Conservation (phyloP, 2,329 filamentous ascomycete species). For the Fusarium sp. region DNA sequence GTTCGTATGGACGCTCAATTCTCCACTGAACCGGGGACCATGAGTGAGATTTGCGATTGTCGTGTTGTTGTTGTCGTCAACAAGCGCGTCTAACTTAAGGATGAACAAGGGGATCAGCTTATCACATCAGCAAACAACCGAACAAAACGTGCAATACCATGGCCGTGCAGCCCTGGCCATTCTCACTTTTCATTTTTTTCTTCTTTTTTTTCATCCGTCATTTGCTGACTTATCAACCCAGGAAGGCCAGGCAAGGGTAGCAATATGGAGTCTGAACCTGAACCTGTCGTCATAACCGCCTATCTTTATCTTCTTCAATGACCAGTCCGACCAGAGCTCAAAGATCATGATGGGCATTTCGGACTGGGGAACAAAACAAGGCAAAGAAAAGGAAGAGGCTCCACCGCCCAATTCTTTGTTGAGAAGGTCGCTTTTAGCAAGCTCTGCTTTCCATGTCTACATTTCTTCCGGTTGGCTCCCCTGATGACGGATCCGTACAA, state of each 20-base stretch:
- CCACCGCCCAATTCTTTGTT: conserved; percentile 27
- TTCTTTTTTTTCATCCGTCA: not conserved
- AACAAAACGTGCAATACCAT: not conserved
- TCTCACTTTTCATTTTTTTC: not conserved
- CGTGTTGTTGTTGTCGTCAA: conserved; percentile 7
- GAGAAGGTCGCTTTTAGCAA: conserved; percentile 1
- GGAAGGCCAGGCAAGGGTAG: not conserved
- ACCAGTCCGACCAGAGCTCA: not conserved
- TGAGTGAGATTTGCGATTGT: not conserved
- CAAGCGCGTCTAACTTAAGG: conserved; percentile 9
- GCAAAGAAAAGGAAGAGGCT: not conserved
- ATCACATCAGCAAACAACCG: conserved; percentile 1
- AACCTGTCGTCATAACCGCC: conserved; percentile 16
- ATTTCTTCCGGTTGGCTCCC: conserved; percentile 17
- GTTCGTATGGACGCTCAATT: conserved; percentile 30
- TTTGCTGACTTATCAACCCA: not conserved
- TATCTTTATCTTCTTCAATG: conserved; percentile 19
- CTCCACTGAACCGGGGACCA: conserved; percentile 28
- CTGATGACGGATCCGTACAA: conserved; percentile 14
- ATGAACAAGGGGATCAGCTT: conserved; percentile 6
- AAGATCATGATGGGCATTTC: not conserved
- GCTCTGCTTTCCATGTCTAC: conserved; percentile 2
- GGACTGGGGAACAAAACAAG: not conserved
- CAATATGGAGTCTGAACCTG: not conserved
- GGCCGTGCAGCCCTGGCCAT: conserved; percentile 1